Conservation (phyloP, 768 basidiomycete species). For the Gymnopilus junonius region DNA sequence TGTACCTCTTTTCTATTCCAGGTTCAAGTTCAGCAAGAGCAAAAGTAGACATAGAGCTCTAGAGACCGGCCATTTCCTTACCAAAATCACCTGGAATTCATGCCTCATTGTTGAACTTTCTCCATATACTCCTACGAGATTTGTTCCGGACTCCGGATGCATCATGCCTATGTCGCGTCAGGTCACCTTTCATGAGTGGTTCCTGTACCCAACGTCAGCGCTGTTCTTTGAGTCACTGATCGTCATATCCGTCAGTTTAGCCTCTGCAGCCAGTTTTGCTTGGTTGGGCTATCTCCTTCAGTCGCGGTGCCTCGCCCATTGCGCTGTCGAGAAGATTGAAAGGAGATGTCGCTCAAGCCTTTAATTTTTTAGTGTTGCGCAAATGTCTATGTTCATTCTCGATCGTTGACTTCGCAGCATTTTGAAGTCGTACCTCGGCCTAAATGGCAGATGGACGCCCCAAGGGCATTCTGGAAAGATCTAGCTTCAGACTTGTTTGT, state of each 20-base stretch:
- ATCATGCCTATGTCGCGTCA: not conserved
- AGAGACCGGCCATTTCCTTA: not conserved
- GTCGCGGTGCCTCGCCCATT: not conserved
- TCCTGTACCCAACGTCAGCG: not conserved
- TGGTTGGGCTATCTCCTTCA: not conserved
- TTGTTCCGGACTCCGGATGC: too few relatives aligned
- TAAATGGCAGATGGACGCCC: not conserved
- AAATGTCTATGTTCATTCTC: not conserved
- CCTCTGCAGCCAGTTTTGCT: not conserved
- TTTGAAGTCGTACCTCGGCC: too few relatives aligned
- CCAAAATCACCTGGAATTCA: not conserved
- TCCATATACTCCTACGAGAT: not conserved
- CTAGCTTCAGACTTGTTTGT: not conserved
- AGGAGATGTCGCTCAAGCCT: not conserved
- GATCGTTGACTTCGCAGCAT: not conserved
- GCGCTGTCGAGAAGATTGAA: not conserved
- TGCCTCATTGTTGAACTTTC: not conserved
- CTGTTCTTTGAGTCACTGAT: not conserved
- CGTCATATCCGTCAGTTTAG: not conserved
- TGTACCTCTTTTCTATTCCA: not conserved
- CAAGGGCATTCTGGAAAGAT: not conserved
- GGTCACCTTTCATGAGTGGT: not conserved
- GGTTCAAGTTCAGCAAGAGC: constrained; percentile 1
- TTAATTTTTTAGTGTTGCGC: not conserved
- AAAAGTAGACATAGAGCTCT: constrained; percentile 9